A percentile compares a stretch with the other conserved stretches of the same genome.
Conservation (phyloP, 768 basidiomycete genomes). For the Lentinula sp. region DNA sequence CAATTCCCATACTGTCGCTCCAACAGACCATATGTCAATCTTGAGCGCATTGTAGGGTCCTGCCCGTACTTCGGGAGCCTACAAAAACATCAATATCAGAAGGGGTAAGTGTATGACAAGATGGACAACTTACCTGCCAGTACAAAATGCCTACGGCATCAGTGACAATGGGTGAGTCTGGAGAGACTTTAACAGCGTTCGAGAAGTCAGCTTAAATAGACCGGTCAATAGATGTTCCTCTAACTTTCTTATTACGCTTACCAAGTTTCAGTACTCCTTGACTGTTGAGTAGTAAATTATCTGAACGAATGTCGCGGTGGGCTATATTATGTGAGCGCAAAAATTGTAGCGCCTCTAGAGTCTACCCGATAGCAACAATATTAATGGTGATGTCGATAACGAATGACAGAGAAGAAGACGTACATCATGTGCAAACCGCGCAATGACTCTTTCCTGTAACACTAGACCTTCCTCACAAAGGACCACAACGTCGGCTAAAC, state of each 20-base stretch:
- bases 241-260: conserved; percentile 25
- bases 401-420: conserved; percentile 20
- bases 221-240: not conserved
- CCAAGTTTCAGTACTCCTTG: conserved; percentile 71
- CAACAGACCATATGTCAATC: conserved; percentile 77
- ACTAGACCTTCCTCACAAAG: conserved; percentile 56
- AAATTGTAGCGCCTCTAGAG: conserved; percentile 59
- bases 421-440: conserved; percentile 74
- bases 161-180: conserved; percentile 40
- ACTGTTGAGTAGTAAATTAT: conserved; percentile 70
- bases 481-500: conserved; percentile 74
- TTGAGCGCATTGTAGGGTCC: conserved; percentile 69
- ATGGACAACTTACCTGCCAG: conserved; percentile 56
- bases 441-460: conserved; percentile 64
- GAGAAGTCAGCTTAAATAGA: conserved; percentile 67
- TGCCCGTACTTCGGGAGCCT: conserved; percentile 70
- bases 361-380: conserved; percentile 26
- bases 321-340: conserved; percentile 63
- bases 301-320: conserved; percentile 80
- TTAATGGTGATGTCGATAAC: too few relatives aligned
- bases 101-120: not conserved
- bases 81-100: not conserved
- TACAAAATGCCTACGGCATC: conserved; percentile 69
- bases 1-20: conserved; percentile 81
- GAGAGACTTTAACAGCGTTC: conserved; percentile 56